Evolutionary conservation across 495 filamentous ascomycete genomes (phyloP).

Genomic region (Annulohypoxylon maeteangense): DNA sequence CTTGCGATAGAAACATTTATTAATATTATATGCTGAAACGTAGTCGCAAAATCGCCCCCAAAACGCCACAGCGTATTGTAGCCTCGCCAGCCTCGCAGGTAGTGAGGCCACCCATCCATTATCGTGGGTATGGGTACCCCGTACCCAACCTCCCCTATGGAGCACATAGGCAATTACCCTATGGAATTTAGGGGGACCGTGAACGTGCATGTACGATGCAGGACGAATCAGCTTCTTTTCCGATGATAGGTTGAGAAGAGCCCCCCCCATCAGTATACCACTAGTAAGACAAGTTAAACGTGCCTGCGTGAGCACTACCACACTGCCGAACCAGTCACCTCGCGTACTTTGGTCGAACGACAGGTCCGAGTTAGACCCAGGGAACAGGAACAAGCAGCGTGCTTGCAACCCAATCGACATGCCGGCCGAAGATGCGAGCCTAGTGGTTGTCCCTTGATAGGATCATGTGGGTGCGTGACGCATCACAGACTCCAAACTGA

Average conservation of each 20-base stretch:
- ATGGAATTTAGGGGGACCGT: conserved; percentile 12
- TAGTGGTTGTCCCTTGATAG: conserved; percentile 14
- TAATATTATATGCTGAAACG: conserved; percentile 2
- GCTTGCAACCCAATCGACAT: conserved; percentile 26
- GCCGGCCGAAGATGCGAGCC: conserved; percentile 12
- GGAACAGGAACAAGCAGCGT: conserved; percentile 35
- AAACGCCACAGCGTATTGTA: conserved; percentile 10
- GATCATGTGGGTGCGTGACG: conserved; percentile 5
- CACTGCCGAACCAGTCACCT: conserved; percentile 36
- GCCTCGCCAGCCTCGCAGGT: conserved; percentile 42
- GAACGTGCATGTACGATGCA: conserved; percentile 33
- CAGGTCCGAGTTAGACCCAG: conserved; percentile 33
- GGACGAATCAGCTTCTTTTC: neutral
- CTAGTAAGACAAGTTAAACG: conserved; percentile 33
- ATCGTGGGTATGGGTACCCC: conserved; percentile 15
- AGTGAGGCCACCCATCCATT: conserved; percentile 41
- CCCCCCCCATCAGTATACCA: conserved; percentile 14
- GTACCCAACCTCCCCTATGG: conserved; percentile 18
- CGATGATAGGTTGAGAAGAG: conserved; percentile 24
- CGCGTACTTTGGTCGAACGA: conserved; percentile 33
- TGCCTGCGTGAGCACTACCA: conserved; percentile 39
- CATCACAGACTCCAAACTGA: neutral
- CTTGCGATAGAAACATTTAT: neutral
- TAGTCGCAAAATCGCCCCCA: conserved; percentile 30
- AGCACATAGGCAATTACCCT: conserved; percentile 25